Conservation (phyloP, 768 basidiomycete genomes). For the Russula dissimulans region DNA sequence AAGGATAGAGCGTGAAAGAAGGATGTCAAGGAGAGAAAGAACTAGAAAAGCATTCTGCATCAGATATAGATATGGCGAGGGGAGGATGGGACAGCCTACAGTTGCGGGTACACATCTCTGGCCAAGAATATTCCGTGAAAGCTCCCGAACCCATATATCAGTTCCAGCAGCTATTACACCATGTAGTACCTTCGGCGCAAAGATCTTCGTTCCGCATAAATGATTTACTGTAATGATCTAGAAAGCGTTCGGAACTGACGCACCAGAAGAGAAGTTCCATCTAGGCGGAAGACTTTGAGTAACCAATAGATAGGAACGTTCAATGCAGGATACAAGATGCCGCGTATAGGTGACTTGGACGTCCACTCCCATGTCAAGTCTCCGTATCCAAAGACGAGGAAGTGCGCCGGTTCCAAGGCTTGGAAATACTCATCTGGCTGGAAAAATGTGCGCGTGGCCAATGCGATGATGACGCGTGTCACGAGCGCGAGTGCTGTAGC, state of each 20-base stretch:
- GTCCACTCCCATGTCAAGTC: conserved; percentile 96
- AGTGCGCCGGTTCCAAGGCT: conserved; percentile 86
- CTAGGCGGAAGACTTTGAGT: conserved; percentile 47
- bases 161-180: conserved; percentile 70
- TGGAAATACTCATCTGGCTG: conserved; percentile 98
- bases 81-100: conserved; percentile 33
- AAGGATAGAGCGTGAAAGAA: conserved; percentile 81
- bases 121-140: conserved; percentile 53
- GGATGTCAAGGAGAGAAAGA: conserved; percentile 72
- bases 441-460: conserved; percentile 77
- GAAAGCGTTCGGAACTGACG: conserved; percentile 25
- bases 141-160: conserved; percentile 61
- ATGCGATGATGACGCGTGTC: conserved; percentile 50
- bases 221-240: not conserved
- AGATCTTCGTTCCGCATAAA: conserved; percentile 39
- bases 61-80: not conserved
- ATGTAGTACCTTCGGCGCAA: conserved; percentile 66
- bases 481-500: conserved; percentile 30
- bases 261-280: conserved; percentile 54
- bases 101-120: conserved; percentile 46
- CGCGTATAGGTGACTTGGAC: conserved; percentile 57
- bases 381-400: conserved; percentile 84
- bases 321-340: conserved; percentile 70
- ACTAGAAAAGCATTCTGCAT: conserved; percentile 32
- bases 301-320: conserved; percentile 75